These are phyloP conservation scores for Rhododendron williamsianum DNA, from an alignment of 148 eudicot genomes.

Conservation along the genomic window DNA sequence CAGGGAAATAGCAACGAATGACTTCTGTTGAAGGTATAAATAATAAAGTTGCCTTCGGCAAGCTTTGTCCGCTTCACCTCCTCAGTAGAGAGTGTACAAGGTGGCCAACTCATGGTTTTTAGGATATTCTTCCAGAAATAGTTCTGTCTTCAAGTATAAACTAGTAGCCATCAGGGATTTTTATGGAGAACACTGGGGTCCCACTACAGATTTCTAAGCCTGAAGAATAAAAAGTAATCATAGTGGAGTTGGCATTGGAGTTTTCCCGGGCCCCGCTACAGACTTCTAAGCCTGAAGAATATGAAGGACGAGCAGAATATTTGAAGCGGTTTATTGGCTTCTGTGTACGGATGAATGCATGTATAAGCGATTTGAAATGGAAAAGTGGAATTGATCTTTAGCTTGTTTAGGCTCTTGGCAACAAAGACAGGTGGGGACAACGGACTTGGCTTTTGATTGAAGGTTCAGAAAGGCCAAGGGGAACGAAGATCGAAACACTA, in stretches of 20 bases:
- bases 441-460: neutral
- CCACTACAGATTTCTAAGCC: neutral
- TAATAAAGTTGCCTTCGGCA: neutral
- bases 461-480: neutral
- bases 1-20: neutral
- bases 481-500: neutral
- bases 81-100: neutral
- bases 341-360: neutral
- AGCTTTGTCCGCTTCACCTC: neutral
- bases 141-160: neutral
- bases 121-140: neutral
- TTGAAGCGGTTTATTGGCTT: neutral
- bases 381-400: neutral
- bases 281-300: neutral
- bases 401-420: too few species aligned
- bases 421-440: neutral
- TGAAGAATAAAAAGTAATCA: neutral
- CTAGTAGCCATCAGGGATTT: neutral
- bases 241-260: neutral
- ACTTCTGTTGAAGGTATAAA: neutral
- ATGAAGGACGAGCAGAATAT: neutral
- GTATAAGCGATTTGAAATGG: neutral
- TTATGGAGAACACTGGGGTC: neutral
- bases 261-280: neutral
- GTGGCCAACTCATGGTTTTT: neutral